Base-by-base conservation (phyloP, 441 rosid species). In the Populus hybrid region DNA sequence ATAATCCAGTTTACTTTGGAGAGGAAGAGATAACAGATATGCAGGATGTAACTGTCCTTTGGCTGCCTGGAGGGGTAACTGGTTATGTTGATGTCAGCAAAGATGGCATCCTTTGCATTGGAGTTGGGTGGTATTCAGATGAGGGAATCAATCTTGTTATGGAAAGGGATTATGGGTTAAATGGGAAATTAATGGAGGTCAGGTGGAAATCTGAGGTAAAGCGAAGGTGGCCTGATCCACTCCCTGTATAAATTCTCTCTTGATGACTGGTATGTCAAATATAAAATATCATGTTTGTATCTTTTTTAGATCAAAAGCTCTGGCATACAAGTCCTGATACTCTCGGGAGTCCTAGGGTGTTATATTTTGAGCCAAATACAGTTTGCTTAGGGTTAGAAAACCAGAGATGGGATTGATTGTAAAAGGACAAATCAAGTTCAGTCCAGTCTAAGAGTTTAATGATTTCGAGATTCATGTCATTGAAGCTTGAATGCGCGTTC, bases 101-200 rank as follows among this genome's bases (percentile, higher is more conserved):
- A 76, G 97, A 92, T 32, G 98, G 99, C 50, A 82, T 87, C 14
- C 88, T 93, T 40, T 90, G 97, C 76, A 86, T 95, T 18, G 99
- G 98, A 20, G 88, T 85, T 6, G 96, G 97, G 53, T 95, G 99
- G 99, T 92, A 95, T 79, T 93, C 97, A 0, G 92, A 89, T 0
- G 96, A 95, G 84, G 99, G 97, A 36, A 91, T 91, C 67, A 95
- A 95, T 83, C 93, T 92, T 50, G 99, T 89, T 67, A 91, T 95
- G 94, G 99, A 95, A 78, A 90, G 99, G 81, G 97, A 92, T 76
- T 93, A 95, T 75, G 97, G 86, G 34, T 20, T 84, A 16, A 95
- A 92, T 82, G 99, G 98, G 61, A 88, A 85, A 85, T 88, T 95
- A 12, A 88, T 79, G 84, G 98, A 95, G 80, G 94, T 95, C 21